Percentiles rank a stretch among this genome's conserved stretches.
Evolutionary conservation across 257 asterid genomes (phyloP).

Genomic region (Nicotiana paniculata): DNA sequence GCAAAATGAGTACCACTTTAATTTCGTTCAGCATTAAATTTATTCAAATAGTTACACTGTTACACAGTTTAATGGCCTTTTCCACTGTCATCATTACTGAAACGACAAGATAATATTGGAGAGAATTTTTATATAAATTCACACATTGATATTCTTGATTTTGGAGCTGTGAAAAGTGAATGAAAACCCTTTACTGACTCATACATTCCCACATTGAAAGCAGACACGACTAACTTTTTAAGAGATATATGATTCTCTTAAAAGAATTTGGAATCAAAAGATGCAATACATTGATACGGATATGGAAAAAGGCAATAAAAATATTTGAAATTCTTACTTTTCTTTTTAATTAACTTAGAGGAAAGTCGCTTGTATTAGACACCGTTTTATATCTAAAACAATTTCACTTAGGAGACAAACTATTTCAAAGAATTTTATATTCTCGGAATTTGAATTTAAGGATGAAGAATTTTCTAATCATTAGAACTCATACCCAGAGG

Average conservation of each 20-base stretch:
- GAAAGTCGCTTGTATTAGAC: no score
- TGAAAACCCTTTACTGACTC: neutral
- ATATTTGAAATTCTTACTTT: neutral
- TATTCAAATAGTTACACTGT: no score
- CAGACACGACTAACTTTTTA: neutral
- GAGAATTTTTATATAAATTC: neutral
- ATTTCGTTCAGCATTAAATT: no score
- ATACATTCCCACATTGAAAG: neutral
- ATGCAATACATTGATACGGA: neutral
- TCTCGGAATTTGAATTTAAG: neutral
- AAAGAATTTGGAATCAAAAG: neutral
- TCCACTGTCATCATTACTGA: neutral
- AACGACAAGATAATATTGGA: neutral
- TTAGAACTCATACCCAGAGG: no score
- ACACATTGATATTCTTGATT: neutral
- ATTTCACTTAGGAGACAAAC: no score
- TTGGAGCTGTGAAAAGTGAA: neutral
- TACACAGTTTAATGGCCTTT: neutral
- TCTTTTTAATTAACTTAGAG: no score
- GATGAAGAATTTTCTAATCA: neutral
- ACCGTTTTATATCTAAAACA: no score
- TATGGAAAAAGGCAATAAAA: neutral
- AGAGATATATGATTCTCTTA: neutral
- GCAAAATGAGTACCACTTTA: no score
- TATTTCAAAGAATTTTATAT: no score